Evolutionary conservation across 345 rosid species (phyloP), one percentile per base, ranked within the genome.

Genomic region (Hibiscus syriacus): DNA sequence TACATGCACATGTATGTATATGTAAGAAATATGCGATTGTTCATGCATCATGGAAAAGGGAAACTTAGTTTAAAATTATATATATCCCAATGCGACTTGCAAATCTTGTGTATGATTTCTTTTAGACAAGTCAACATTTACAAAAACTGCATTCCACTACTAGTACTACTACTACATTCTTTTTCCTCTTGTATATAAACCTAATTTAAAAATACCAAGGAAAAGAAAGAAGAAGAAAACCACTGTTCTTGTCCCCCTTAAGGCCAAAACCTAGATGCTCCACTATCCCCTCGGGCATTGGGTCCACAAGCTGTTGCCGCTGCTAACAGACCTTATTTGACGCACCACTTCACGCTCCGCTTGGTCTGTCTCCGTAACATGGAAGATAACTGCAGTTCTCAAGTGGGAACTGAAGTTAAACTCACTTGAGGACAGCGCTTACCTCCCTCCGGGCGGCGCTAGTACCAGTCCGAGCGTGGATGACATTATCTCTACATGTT

Each of bases 341-440:
- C 72, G 30, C 64, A 55, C 64, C 54, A 52, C 53, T 38, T 0
- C 53, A 36, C 30, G 46, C 27, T 3, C 71, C 22, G 25, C 72
- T 7, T 43, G 1, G 22, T 16, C 64, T 27, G 41, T 38, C 41
- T 0, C 13, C 13, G 10, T 16, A 4, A 45, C 50, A 45, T 16
- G 17, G 48, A n/a, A 45, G 50, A 45, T 45, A 45, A 45, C 50
- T 45, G 50, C 50, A 45, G 5, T 45, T 45, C 39, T 45, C 80
- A 64, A 73, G 74, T 67, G 75, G 49, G 58, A 66, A 52, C 63
- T 17, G 6, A 4, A 19, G 20, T 48, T 8, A 32, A 56, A 22
- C 27, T 56, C 67, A 68, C 74, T 72, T 68, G 73, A 68, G 45
- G 56, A 36, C 46, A 36, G 71, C 80, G 54, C 54, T 56, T 23